Evolutionary conservation across 2,329 filamentous ascomycete genomes (phyloP).

Genomic region (Septoria linicola): DNA sequence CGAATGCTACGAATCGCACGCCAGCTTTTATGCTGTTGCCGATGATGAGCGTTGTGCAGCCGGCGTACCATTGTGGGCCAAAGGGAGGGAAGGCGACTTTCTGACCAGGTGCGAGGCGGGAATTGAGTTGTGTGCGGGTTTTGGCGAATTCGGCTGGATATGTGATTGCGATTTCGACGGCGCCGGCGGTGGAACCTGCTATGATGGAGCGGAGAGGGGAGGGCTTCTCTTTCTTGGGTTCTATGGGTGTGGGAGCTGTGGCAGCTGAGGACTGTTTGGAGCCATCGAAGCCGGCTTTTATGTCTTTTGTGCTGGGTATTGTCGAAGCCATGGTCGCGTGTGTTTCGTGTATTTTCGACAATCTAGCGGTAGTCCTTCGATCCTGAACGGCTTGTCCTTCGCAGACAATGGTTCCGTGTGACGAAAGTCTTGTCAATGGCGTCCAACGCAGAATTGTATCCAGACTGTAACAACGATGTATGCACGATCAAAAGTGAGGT

Average conservation of each 20-base stretch:
- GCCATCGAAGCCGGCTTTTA: too few relatives aligned
- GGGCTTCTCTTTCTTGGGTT: constrained; percentile 51
- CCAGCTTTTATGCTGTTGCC: constrained; percentile 96
- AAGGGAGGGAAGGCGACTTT: constrained; percentile 96
- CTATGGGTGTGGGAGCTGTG: constrained; percentile 10
- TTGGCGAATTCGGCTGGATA: constrained; percentile 97
- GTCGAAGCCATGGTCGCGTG: constrained; percentile 25
- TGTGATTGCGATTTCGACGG: constrained; percentile 91
- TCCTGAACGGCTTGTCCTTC: not conserved
- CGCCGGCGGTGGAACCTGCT: constrained; percentile 89
- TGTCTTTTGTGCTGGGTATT: constrained; percentile 26
- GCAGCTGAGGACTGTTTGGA: too few relatives aligned
- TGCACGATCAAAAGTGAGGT: too few relatives aligned
- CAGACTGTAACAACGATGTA: too few relatives aligned
- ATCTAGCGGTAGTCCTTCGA: too few relatives aligned
- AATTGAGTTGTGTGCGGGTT: constrained; percentile 90
- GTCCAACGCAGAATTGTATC: too few relatives aligned
- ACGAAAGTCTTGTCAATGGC: too few relatives aligned
- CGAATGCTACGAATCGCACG: constrained; percentile 94
- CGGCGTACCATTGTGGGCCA: constrained; percentile 92
- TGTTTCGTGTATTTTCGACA: too few relatives aligned
- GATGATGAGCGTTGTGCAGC: constrained; percentile 93
- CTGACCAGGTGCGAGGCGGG: constrained; percentile 72
- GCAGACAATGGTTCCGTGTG: too few relatives aligned
- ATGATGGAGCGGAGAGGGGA: constrained; percentile 85